These are phyloP conservation scores for Teunomyces pallodes DNA, from an alignment of 805 yeast genomes.

Conservation along the genomic window DNA sequence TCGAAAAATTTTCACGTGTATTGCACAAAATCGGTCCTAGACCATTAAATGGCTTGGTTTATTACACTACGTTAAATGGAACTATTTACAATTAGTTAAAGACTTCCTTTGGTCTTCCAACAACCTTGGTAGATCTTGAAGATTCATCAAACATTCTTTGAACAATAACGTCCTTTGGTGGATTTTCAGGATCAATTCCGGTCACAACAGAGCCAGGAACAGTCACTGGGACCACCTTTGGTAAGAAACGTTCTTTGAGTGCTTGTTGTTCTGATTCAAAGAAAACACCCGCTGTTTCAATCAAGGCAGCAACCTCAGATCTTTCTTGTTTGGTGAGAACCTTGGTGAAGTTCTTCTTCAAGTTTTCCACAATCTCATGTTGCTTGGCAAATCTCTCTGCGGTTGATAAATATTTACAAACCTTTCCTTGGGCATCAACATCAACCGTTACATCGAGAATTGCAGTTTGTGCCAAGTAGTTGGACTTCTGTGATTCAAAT, in stretches of 20 bases:
- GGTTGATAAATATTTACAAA: conserved; percentile 37
- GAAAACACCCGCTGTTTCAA: conserved; percentile 43
- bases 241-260: conserved; percentile 50
- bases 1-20: conserved; percentile 4
- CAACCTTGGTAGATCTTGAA: conserved; percentile 48
- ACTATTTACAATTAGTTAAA: conserved; percentile 19
- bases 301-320: conserved; percentile 40
- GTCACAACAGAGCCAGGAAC: conserved; percentile 40
- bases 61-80: background rate
- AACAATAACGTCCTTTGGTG: conserved; percentile 47
- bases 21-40: background rate
- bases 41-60: background rate
- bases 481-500: conserved; percentile 13
- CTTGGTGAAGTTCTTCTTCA: conserved; percentile 19
- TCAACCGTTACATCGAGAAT: conserved; percentile 45
- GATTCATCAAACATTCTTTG: conserved; percentile 62
- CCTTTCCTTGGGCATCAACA: conserved; percentile 44
- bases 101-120: conserved; percentile 55
- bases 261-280: conserved; percentile 29
- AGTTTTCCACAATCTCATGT: conserved; percentile 16
- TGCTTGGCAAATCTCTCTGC: conserved; percentile 23
- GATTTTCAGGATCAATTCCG: conserved; percentile 36
- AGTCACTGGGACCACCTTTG: conserved; percentile 53
- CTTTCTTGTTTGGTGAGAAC: conserved; percentile 36
- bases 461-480: conserved; percentile 37